phyloP scores from a whole-genome alignment of 2,329 filamentous ascomycete genomes.

The Colletotrichum siamense region DNA sequence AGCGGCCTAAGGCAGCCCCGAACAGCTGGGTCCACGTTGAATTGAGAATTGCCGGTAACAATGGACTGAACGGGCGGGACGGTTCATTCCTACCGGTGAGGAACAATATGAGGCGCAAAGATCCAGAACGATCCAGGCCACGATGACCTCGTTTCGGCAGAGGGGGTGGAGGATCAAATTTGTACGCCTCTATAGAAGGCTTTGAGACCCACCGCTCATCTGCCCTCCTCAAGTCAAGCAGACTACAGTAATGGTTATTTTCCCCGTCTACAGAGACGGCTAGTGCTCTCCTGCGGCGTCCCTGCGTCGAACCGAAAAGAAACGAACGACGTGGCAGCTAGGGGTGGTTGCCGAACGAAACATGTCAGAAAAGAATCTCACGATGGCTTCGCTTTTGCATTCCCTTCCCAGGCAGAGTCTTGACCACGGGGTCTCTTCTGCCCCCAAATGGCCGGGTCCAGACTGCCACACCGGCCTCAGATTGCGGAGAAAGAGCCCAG shows the following conservation, averaged over 20 bases:
- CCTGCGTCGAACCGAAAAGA: constrained; percentile 7
- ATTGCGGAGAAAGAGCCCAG: constrained; percentile 8
- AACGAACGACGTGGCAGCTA: constrained; percentile 12
- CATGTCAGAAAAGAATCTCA: constrained; percentile 1
- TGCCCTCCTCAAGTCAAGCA: neutral
- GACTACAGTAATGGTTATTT: neutral
- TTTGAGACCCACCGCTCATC: neutral
- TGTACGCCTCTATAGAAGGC: constrained; percentile 1
- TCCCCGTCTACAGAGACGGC: neutral
- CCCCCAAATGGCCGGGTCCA: constrained; percentile 12
- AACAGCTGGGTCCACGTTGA: neutral
- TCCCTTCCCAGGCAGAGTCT: neutral
- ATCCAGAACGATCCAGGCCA: neutral
- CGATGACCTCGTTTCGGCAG: neutral
- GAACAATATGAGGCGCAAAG: neutral
- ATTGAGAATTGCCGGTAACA: neutral
- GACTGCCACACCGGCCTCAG: constrained; percentile 1
- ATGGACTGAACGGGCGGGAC: neutral
- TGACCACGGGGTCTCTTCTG: neutral
- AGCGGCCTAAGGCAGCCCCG: neutral
- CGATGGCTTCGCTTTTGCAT: constrained; percentile 20
- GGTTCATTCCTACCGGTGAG: neutral
- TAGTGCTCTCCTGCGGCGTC: neutral
- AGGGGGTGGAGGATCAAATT: neutral
- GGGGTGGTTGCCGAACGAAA: neutral